phyloP scores from a whole-genome alignment of 2,329 filamentous ascomycete genomes.

The Pseudofabraea citricarpa region DNA sequence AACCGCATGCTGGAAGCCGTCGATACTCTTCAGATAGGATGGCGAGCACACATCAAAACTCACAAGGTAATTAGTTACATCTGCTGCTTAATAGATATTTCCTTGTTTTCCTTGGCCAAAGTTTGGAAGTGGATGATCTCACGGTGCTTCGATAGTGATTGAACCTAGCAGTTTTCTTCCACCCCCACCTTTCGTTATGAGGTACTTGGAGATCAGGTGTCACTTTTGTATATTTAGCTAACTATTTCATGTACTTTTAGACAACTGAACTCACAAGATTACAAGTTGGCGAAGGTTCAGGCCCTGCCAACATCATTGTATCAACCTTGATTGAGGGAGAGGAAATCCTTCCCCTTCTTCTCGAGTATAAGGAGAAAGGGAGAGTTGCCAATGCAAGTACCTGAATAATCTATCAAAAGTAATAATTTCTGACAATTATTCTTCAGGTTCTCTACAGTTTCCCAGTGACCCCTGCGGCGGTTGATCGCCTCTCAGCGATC shows the following conservation, averaged over 20 bases:
- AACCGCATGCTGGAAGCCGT: slow-evolving; percentile 64
- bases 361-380: slow-evolving; percentile 49
- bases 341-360: slow-evolving; percentile 54
- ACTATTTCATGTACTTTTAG: slow-evolving; percentile 32
- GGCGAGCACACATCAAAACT: slow-evolving; percentile 77
- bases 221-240: too few relatives aligned
- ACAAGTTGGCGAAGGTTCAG: slow-evolving; percentile 57
- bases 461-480: slow-evolving; percentile 56
- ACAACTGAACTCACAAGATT: slow-evolving; percentile 61
- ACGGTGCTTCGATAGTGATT: too few relatives aligned
- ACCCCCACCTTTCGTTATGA: too few relatives aligned
- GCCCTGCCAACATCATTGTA: slow-evolving; percentile 54
- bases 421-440: slow-evolving; percentile 3
- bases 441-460: slow-evolving; percentile 52
- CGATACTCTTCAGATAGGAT: slow-evolving; percentile 54
- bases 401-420: slow-evolving; percentile 1
- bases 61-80: slow-evolving; percentile 72
- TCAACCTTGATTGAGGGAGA: slow-evolving; percentile 75
- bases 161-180: too few relatives aligned
- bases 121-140: too few relatives aligned
- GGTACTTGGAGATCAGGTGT: too few relatives aligned
- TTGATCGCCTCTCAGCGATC: slow-evolving; percentile 55
- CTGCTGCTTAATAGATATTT: too few relatives aligned
- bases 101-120: too few relatives aligned
- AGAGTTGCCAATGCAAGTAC: slow-evolving; percentile 52